These are phyloP conservation scores for Linum tenue DNA, from an alignment of 345 rosid species.

Conservation along the genomic window DNA sequence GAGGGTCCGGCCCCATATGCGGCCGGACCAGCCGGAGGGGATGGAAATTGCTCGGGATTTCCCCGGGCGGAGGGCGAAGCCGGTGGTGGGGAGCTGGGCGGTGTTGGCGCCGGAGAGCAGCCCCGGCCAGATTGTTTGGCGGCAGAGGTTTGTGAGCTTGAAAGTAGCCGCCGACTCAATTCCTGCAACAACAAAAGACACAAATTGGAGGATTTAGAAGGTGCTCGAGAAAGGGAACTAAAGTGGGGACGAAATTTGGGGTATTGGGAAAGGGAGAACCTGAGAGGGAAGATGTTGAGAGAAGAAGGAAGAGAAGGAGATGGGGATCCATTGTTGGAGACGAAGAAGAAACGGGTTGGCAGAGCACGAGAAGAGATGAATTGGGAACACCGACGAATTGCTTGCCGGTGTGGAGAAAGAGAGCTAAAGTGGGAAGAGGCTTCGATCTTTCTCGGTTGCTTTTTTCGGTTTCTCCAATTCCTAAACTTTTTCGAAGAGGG, in stretches of 20 bases:
- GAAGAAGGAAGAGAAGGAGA: constrained; percentile 14
- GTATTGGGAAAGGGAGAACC: constrained; percentile 17
- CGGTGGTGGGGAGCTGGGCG: constrained; percentile 62
- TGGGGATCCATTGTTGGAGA: constrained; percentile 24
- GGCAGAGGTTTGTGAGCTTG: constrained; percentile 67
- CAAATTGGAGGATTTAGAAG: not conserved
- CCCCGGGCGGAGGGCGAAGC: constrained; percentile 52
- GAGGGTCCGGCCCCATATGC: constrained; percentile 70
- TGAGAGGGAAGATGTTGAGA: constrained; percentile 24
- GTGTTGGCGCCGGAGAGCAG: constrained; percentile 70
- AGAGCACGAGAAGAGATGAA: not conserved
- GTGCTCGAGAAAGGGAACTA: not conserved
- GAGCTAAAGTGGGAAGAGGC: too few species aligned
- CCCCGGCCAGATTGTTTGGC: constrained; percentile 74
- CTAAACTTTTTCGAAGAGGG: too few species aligned
- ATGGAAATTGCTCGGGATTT: constrained; percentile 46
- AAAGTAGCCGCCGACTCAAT: constrained; percentile 45
- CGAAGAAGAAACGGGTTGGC: not conserved
- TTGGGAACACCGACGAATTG: too few species aligned
- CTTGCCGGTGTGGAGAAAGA: constrained; percentile 12
- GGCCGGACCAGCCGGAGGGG: constrained; percentile 76
- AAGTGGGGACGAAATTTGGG: too few species aligned
- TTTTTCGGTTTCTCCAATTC: too few species aligned
- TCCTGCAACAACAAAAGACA: constrained; percentile 17
- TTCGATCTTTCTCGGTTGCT: too few species aligned